Base-by-base conservation (phyloP, 768 basidiomycete genomes). In the Suillus tomentosus region DNA sequence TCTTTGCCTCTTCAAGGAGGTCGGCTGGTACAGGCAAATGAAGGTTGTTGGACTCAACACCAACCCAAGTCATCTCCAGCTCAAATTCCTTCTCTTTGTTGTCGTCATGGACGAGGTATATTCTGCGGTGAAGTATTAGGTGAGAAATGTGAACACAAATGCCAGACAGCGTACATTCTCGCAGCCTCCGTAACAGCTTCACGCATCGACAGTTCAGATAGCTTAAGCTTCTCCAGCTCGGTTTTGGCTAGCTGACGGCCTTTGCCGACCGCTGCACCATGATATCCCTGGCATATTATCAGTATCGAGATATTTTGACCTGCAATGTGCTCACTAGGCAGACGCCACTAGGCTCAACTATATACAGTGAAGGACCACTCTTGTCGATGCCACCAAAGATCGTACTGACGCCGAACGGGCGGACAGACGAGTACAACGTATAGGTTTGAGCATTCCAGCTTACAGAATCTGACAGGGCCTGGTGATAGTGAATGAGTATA, bases 81-180 rank as follows among this genome's bases (percentile, higher is more conserved):
- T 99, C 97, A 67, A 99, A 99, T 58, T 96, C 93, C 74, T 98
- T 99, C 80, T 98, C 96, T 77, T 98, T 97, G 66, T 92, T 89
- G 74, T 99, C 97, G 67, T 99, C 96, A 73, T 99, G 97, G 17
- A 97, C 95, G 47, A 94, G 86, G 78, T 99, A 95, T 74, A 99
- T 96, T 74, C 96, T 99, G 74, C 36, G 51, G 57, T 48, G 19
- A 34, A 17, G 66, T 62, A 66, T 64, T 40, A 22, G 9, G 24
- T 40, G 13, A 63, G 53, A 48, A 39, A 36, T 45, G 24, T 17
- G 45, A 62, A 8, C 42, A 62, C 43, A 36, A 27, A 17, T 40
- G 17, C 19, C 5, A 31, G 31, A 54, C 17, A 24, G 81, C 92
- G 68, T 74, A 98, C 96, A 99, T 99, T 78, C 96, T 84, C 6